Evolutionary conservation across 768 basidiomycete species (phyloP).

Genomic region (Crucibulum laeve): DNA sequence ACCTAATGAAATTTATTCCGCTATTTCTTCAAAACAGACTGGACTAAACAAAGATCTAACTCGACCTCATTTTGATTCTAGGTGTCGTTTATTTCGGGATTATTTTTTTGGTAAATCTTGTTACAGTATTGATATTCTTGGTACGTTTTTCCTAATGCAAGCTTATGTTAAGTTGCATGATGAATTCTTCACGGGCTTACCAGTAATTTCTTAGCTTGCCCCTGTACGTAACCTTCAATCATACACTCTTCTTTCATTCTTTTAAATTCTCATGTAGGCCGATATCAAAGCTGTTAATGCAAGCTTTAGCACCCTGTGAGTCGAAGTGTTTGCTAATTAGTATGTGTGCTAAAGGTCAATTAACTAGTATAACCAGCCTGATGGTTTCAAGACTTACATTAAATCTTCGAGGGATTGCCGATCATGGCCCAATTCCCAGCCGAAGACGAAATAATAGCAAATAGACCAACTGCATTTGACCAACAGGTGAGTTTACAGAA

Average conservation of each 20-base stretch:
- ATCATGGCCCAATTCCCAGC: not conserved
- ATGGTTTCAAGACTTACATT: conserved; percentile 34
- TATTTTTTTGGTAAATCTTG: conserved; percentile 26
- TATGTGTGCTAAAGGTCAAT: not conserved
- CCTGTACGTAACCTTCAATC: conserved; percentile 11
- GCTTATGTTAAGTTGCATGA: not conserved
- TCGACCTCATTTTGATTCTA: too few relatives aligned
- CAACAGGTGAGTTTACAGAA: too few relatives aligned
- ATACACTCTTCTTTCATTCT: not conserved
- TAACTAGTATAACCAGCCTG: conserved; percentile 25
- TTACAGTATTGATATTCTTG: conserved; percentile 26
- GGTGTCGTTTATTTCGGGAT: conserved; percentile 29
- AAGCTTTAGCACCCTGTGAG: conserved; percentile 32
- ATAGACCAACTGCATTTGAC: too few relatives aligned
- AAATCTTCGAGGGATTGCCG: conserved; percentile 16
- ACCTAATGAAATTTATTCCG: not conserved
- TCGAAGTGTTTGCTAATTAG: not conserved
- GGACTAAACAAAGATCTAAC: too few relatives aligned
- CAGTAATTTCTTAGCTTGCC: conserved; percentile 14
- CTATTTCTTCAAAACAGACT: not conserved
- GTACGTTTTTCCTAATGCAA: conserved; percentile 12
- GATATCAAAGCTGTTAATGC: conserved; percentile 33
- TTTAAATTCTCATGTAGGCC: conserved; percentile 10
- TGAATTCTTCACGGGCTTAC: not conserved
- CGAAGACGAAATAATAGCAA: too few relatives aligned